Evolutionary conservation across 2,329 filamentous ascomycete species (phyloP).

Genomic region (Diatrype stigma): DNA sequence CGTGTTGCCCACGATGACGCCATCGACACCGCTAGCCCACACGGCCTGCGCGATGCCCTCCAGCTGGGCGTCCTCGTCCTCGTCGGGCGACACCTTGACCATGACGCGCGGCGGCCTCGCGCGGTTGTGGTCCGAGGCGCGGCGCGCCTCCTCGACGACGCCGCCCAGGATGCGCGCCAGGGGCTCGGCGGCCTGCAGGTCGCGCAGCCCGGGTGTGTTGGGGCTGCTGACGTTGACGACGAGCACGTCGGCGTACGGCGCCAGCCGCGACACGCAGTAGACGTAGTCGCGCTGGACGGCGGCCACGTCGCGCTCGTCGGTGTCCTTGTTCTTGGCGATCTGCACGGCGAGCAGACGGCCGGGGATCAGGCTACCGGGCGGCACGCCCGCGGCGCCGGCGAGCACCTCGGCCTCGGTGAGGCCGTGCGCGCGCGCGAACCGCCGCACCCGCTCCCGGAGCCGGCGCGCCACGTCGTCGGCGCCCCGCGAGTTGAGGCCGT

Average conservation of each 20-base stretch:
- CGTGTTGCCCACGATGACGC: constrained; percentile 95
- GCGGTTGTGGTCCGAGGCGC: constrained; percentile 32
- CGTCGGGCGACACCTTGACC: constrained; percentile 97
- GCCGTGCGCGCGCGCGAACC: constrained; percentile 69
- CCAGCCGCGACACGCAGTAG: constrained; percentile 80
- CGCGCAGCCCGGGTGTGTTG: constrained; percentile 87
- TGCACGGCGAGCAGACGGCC: constrained; percentile 85
- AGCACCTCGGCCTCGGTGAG: constrained; percentile 71
- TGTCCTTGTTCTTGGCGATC: constrained; percentile 94
- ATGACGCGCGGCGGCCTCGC: constrained; percentile 81
- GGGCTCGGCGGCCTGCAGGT: constrained; percentile 79
- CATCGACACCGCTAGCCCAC: constrained; percentile 80
- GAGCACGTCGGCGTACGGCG: constrained; percentile 87
- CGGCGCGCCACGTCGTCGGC: constrained; percentile 81
- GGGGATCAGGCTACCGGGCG: constrained; percentile 71
- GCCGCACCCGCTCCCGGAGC: constrained; percentile 71
- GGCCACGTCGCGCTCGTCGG: constrained; percentile 76
- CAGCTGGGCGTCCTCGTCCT: constrained; percentile 80
- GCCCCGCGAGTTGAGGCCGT: constrained; percentile 88
- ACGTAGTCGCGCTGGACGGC: constrained; percentile 80
- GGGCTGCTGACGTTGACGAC: constrained; percentile 97
- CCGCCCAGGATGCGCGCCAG: constrained; percentile 75
- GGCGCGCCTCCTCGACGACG: constrained; percentile 74
- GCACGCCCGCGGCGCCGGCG: constrained; percentile 71
- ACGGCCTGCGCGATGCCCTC: constrained; percentile 85